Base-by-base conservation (phyloP, 2,329 filamentous ascomycete species). In the Fusarium napiforme region DNA sequence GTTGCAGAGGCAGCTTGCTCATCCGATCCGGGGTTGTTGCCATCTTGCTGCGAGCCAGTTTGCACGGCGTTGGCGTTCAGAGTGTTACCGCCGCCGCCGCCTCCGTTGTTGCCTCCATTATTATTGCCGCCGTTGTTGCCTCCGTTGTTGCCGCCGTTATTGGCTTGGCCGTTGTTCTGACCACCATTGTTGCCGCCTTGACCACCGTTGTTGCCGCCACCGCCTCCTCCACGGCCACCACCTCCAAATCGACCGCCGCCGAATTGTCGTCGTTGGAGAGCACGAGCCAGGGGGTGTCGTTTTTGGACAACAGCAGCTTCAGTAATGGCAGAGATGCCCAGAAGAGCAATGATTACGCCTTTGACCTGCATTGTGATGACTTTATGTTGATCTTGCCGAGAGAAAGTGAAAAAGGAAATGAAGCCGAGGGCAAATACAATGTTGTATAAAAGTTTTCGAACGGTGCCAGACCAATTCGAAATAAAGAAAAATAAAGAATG, bases 1-100 rank as follows among this genome's bases (percentile, higher is more conserved):
- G 86, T 89, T 19, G 77, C 75, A 11, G 89, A 91, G 42, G 86
- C 82, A 36, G 86, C 79, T 77, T 90, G 88, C 53, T 86, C 87
- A 45, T 82, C 81, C 1, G 82, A 82, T 9, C 78, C 81, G 26
- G 83, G 82, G 58, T 82, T 79, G 74, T 87, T 84, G 52, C 88
- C 88, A 42, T 87, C 85, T 18, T 79, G 79, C 62, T 83, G 79
- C 11, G 87, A 89, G 55, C 84, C 88, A 23, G 82, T 84, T 79
- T 90, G 87, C 50, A 89, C 60, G 60, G 82, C 84, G 53, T 85
- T 80, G 19, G 81, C 71, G 36, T 83, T 73, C 42, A 90, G 79
- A 10, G 67, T 53, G 82, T 78, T 81, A 7, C 69, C 73, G 15
- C 79, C 75, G 55, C 49, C 45, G 18, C 46, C 60, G 6, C 73